Evolutionary conservation across 2,329 filamentous ascomycete species (phyloP).

Genomic region (Helotiales sp.): DNA sequence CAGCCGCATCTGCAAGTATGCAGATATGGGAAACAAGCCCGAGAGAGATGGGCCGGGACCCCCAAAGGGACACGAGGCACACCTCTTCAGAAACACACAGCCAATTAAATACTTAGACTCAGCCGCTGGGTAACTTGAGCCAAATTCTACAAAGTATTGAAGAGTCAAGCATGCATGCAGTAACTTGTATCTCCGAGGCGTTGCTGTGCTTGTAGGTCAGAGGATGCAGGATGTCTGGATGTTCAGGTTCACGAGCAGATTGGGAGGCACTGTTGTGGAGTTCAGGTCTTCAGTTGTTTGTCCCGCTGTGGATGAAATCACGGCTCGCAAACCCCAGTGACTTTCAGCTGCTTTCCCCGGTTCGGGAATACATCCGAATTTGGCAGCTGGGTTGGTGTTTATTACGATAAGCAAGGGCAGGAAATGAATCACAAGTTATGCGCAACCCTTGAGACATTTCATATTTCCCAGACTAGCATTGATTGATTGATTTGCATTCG

Average conservation of each 20-base stretch:
- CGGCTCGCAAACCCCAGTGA: not conserved
- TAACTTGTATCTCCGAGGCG: not conserved
- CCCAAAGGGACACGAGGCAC: conserved; percentile 2
- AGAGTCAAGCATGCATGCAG: not conserved
- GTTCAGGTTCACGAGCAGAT: not conserved
- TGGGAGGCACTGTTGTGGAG: not conserved
- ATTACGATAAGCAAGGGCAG: not conserved
- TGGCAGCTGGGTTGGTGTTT: not conserved
- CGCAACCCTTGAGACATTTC: no score
- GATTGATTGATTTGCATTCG: no score
- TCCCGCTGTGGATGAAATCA: not conserved
- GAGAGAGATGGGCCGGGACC: not conserved
- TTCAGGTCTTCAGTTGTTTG: not conserved
- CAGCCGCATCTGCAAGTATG: not conserved
- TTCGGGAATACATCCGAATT: not conserved
- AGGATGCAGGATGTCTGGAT: not conserved
- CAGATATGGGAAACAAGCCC: not conserved
- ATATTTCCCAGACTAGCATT: no score
- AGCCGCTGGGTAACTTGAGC: not conserved
- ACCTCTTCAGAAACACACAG: not conserved
- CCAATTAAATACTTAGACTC: not conserved
- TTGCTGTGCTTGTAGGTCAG: not conserved
- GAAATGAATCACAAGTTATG: not conserved
- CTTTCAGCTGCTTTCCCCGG: not conserved
- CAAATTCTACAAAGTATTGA: not conserved